Evolutionary conservation across 108 stramenopile genomes (phyloP), one percentile per base, ranked within the genome.

Genomic region (Skeletonema potamos): DNA sequence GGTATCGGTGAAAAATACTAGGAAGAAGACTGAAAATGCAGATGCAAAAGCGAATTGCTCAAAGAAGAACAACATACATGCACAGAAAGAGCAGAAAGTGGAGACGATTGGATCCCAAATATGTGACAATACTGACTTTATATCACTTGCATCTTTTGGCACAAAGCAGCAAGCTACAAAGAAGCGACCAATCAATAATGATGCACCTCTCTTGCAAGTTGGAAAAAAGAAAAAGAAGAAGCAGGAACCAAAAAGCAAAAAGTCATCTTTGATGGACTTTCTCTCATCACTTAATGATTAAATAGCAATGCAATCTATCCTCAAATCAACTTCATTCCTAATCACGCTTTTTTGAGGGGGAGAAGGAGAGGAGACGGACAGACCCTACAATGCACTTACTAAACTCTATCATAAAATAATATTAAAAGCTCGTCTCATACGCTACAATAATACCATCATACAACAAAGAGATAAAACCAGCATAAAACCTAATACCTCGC

Each of bases 221-320:
- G 58, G 43, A 22, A 69, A 67, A 32, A 75, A 77, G 54, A 77
- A 77, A 55, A 77, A 77, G 58, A 57, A 34, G 55, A 69, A 69
- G 62, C 56, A 44, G 39, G 58, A 69, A 34, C 41, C 68, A 11
- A 44, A 71, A 39, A 39, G 27, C 24, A 68, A 59, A 17, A 69
- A 55, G 34, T 51, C 51, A 8, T 39, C 39, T 15, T 48, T 77
- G 34, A 77, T 77, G 76, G 68, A 77, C 32, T 77, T 77, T 48
- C 54, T 79, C 7, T 79, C 78, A 8, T 72, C 71, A 5, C 46
- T 79, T 28, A 79, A 79, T 68, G 70, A 79, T 72, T 79, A 37
- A 79, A 32, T 13, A 18, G 2, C 12, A 15, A 2, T 12, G 8
- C 4, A 58, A 27, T 58, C 59, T 41, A n/a, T n/a, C n/a, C n/a